Evolutionary conservation across 2,329 filamentous ascomycete species (phyloP).

Genomic region (Xylaria sp.): DNA sequence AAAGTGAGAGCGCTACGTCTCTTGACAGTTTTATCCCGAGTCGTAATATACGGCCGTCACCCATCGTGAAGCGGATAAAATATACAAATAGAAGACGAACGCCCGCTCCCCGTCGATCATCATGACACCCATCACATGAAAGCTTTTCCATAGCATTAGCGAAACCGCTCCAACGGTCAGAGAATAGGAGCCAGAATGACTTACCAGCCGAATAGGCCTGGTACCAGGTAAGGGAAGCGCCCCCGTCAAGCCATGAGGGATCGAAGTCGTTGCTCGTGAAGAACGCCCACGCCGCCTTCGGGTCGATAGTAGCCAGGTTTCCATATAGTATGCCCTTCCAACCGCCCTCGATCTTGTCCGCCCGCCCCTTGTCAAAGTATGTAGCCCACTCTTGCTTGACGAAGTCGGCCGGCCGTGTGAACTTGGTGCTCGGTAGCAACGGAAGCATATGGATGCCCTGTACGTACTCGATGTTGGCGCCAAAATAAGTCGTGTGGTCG

Average conservation of each 20-base stretch:
- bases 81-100: neutral
- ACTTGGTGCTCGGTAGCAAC: conserved; percentile 69
- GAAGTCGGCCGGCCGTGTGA: conserved; percentile 74
- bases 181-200: conserved; percentile 44
- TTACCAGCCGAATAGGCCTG: conserved; percentile 80
- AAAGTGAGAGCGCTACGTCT: neutral
- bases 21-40: conserved; percentile 4
- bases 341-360: conserved; percentile 73
- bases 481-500: conserved; percentile 93
- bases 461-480: conserved; percentile 76
- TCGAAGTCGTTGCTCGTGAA: conserved; percentile 77
- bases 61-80: conserved; percentile 9
- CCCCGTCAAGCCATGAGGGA: conserved; percentile 78
- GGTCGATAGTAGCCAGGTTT: conserved; percentile 82
- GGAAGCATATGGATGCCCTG: conserved; percentile 81
- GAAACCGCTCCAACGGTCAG: neutral
- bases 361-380: conserved; percentile 77
- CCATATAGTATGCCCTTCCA: conserved; percentile 90
- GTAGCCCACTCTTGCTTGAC: conserved; percentile 85
- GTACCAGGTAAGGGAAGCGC: conserved; percentile 87
- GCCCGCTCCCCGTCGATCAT: neutral
- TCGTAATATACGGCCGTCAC: conserved; percentile 5
- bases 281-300: conserved; percentile 76
- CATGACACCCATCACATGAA: conserved; percentile 42
- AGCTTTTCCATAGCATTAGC: conserved; percentile 41